Conservation (phyloP, 768 basidiomycete genomes). For the Cystofilobasidium ferigula region DNA sequence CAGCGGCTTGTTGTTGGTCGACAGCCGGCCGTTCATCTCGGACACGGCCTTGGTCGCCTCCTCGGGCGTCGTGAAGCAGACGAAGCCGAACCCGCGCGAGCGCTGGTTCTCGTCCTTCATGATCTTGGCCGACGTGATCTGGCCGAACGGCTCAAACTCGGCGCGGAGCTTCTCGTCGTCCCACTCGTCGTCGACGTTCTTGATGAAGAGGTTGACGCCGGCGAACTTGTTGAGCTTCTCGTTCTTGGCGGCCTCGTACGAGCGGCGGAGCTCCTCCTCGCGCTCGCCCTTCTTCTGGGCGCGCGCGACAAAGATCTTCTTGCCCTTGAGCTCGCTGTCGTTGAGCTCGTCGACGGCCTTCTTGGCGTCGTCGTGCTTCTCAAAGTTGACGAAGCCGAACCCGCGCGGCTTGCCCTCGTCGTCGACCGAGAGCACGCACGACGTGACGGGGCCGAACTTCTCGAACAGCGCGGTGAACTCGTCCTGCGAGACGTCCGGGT, state of each 20-base stretch:
- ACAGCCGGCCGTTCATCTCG: constrained; percentile 83
- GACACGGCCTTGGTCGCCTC: constrained; percentile 98
- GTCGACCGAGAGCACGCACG: constrained; percentile 70
- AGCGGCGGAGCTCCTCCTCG: constrained; percentile 85
- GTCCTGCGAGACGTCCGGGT: constrained; percentile 66
- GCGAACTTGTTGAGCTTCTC: constrained; percentile 98
- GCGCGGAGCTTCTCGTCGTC: constrained; percentile 93
- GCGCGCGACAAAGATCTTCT: constrained; percentile 86
- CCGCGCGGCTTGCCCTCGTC: constrained; percentile 88
- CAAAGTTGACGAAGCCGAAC: constrained; percentile 97
- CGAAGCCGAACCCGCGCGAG: constrained; percentile 96
- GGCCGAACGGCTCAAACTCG: constrained; percentile 93
- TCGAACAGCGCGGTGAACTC: constrained; percentile 76
- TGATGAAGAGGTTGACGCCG: constrained; percentile 98
- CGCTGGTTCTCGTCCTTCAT: constrained; percentile 93
- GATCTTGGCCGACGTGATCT: constrained; percentile 97
- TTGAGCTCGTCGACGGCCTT: constrained; percentile 79
- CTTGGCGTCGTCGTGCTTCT: constrained; percentile 81
- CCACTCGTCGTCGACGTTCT: constrained; percentile 82
- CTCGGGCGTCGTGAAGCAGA: constrained; percentile 95
- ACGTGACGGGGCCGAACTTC: constrained; percentile 71
- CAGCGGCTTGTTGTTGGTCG: constrained; percentile 57
- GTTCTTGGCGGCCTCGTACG: constrained; percentile 89
- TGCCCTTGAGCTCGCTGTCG: constrained; percentile 70
- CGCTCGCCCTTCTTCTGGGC: constrained; percentile 98